Evolutionary conservation across 108 stramenopile species (phyloP).

Genomic region (Nitzschia inconspicua): DNA sequence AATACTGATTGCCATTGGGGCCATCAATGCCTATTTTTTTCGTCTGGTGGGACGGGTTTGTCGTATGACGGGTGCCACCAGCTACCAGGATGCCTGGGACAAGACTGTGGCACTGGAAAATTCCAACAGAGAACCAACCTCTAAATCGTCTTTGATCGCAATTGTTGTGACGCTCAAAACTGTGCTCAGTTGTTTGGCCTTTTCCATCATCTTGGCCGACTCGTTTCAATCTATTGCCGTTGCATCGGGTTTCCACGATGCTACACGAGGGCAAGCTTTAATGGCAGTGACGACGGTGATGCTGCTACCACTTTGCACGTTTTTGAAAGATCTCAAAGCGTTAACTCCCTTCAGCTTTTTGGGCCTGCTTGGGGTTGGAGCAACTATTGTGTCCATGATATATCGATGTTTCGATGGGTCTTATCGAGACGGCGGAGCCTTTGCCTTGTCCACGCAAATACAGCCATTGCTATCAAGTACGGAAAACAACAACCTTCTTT

Average conservation of each 20-base stretch:
- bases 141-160: conserved; percentile 18
- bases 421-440: conserved; percentile 41
- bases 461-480: conserved; percentile 45
- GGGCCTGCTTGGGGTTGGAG: conserved; percentile 51
- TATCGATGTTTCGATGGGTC: conserved; percentile 62
- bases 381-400: conserved; percentile 47
- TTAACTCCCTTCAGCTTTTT: conserved; percentile 67
- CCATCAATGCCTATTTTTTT: conserved; percentile 78
- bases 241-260: neutral
- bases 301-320: conserved; percentile 78
- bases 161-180: conserved; percentile 38
- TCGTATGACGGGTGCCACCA: conserved; percentile 38
- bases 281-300: conserved; percentile 47
- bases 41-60: conserved; percentile 59
- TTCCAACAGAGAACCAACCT: conserved; percentile 13
- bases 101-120: conserved; percentile 24
- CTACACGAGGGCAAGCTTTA: conserved; percentile 23
- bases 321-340: conserved; percentile 64
- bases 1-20: conserved; percentile 58
- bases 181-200: conserved; percentile 45
- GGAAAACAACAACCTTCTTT: neutral
- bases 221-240: conserved; percentile 47
- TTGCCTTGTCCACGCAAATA: conserved; percentile 31
- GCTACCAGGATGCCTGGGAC: conserved; percentile 83
- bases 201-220: conserved; percentile 83